phyloP scores from a whole-genome alignment of 257 asterid genomes.

The Salvia hispanica region DNA sequence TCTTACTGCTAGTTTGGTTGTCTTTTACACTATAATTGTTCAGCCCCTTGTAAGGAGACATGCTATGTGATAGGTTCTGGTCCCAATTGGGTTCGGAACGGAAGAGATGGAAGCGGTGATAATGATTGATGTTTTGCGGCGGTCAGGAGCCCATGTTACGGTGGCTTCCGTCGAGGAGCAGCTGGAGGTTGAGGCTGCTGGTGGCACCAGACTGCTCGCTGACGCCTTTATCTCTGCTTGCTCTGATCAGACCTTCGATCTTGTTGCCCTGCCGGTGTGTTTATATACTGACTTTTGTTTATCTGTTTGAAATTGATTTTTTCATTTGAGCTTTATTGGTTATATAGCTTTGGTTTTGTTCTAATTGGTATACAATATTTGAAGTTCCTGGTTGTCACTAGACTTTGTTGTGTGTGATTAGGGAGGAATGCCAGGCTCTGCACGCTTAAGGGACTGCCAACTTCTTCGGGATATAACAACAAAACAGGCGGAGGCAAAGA shows the following conservation, averaged over 20 bases:
- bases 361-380: constrained; percentile 6
- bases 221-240: constrained; percentile 66
- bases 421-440: constrained; percentile 99
- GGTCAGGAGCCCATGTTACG: constrained; percentile 88
- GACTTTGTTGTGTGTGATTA: constrained; percentile 32
- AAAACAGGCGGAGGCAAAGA: constrained; percentile 74
- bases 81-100: constrained; percentile 88
- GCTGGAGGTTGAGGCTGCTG: constrained; percentile 77
- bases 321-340: neutral
- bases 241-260: constrained; percentile 65
- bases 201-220: constrained; percentile 83
- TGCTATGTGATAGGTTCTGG: constrained; percentile 63
- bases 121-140: constrained; percentile 71
- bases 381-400: constrained; percentile 6
- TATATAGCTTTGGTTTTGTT: neutral
- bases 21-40: neutral
- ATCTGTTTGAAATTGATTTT: neutral
- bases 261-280: constrained; percentile 78
- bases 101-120: constrained; percentile 98
- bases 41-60: neutral
- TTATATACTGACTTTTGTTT: neutral
- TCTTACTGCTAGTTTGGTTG: neutral
- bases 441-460: constrained; percentile 76
- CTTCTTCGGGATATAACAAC: constrained; percentile 68
- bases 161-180: constrained; percentile 91